phyloP scores from a whole-genome alignment of 2,329 filamentous ascomycete genomes.

The Helicocarpus griseus region DNA sequence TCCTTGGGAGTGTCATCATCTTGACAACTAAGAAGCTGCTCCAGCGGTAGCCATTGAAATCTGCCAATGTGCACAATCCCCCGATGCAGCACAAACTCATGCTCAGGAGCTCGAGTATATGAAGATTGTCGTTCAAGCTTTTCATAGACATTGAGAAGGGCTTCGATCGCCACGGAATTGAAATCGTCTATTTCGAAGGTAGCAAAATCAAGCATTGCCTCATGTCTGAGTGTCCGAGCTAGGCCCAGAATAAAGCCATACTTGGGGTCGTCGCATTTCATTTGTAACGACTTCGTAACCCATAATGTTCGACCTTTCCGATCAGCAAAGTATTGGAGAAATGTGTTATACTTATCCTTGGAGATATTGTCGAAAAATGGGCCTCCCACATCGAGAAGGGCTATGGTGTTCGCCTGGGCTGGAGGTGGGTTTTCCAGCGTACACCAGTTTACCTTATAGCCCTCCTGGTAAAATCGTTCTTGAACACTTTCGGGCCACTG shows the following conservation, averaged over 20 bases:
- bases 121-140: not conserved
- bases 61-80: too few species aligned
- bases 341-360: not conserved
- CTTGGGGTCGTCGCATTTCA: conserved; percentile 5
- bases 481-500: too few species aligned
- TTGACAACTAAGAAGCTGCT: too few species aligned
- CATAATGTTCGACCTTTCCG: conserved; percentile 4
- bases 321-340: not conserved
- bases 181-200: conserved; percentile 5
- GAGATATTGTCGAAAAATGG: not conserved
- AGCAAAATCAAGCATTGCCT: conserved; percentile 5
- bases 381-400: not conserved
- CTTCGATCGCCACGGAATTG: not conserved
- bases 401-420: too few species aligned
- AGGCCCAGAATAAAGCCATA: conserved; percentile 4
- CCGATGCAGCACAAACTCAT: too few species aligned
- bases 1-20: too few species aligned
- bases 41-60: too few species aligned
- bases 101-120: too few species aligned
- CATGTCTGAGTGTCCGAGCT: conserved; percentile 4
- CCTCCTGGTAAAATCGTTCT: too few species aligned
- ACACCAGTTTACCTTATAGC: too few species aligned
- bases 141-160: not conserved
- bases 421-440: too few species aligned
- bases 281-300: conserved; percentile 6